phyloP scores from a whole-genome alignment of 1,139 yeast species.

The Ashbya aceris region DNA sequence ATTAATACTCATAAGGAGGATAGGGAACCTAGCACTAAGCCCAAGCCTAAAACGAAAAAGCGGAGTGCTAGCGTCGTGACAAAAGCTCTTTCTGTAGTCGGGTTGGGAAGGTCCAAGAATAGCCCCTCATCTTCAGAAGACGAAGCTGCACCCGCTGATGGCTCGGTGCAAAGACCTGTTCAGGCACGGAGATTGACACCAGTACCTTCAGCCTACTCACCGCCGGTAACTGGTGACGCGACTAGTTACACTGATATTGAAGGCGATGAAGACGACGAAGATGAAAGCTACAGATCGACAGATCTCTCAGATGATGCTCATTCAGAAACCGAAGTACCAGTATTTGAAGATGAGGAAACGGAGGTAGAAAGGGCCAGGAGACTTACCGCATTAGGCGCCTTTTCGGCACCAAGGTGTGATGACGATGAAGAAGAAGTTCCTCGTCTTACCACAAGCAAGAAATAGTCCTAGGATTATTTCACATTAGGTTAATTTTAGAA shows the following conservation, averaged over 20 bases:
- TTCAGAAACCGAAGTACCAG: slow-evolving; percentile 25
- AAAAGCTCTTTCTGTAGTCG: slow-evolving; percentile 44
- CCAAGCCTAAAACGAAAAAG: slow-evolving; percentile 1
- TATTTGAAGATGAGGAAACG: slow-evolving; percentile 38
- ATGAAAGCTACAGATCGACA: slow-evolving; percentile 6
- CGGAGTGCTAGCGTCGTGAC: slow-evolving; percentile 14
- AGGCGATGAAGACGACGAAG: slow-evolving; percentile 15
- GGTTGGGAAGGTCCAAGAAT: slow-evolving; percentile 31
- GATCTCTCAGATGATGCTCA: slow-evolving; percentile 6
- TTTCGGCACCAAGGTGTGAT: slow-evolving; percentile 37
- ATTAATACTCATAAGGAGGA: slow-evolving; percentile 44
- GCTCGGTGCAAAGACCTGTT: neutral
- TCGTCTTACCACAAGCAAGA: neutral
- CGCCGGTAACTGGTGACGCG: neutral
- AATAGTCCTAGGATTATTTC: no score
- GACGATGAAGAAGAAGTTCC: slow-evolving; percentile 49
- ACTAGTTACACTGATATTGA: slow-evolving; percentile 24
- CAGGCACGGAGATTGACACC: slow-evolving; percentile 12
- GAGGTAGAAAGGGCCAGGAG: slow-evolving; percentile 68
- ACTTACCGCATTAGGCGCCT: slow-evolving; percentile 68
- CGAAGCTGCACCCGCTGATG: neutral
- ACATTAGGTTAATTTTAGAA: no score
- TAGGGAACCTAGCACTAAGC: slow-evolving; percentile 2
- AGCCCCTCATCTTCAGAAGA: neutral
- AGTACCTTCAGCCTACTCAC: slow-evolving; percentile 14